These are phyloP conservation scores for Lithospermum erythrorhizon DNA, from an alignment of 257 asterid species.

Conservation along the genomic window DNA sequence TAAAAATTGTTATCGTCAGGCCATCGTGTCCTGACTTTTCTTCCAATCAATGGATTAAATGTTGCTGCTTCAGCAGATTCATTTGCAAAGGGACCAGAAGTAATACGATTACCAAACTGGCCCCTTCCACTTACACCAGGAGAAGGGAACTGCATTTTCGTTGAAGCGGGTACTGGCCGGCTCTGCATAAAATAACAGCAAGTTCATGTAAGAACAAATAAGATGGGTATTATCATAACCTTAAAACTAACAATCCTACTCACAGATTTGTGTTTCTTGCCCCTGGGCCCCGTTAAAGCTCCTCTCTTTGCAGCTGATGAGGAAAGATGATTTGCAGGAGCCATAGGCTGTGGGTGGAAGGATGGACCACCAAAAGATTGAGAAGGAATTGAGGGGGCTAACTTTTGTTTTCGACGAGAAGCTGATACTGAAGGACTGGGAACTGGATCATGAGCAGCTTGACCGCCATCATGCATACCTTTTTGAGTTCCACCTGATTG, in stretches of 20 bases:
- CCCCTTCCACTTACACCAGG: conserved; percentile 4
- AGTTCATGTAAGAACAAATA: neutral
- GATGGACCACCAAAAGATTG: conserved; percentile 21
- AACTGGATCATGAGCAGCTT: conserved; percentile 25
- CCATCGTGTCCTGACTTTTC: conserved; percentile 70
- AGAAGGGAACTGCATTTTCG: conserved; percentile 1
- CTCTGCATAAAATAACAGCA: conserved; percentile 1
- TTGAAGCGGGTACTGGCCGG: neutral
- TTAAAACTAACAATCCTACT: conserved; percentile 9
- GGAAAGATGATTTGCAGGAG: conserved; percentile 48
- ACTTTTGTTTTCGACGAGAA: conserved; percentile 22
- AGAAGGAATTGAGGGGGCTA: conserved; percentile 16
- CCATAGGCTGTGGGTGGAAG: conserved; percentile 7
- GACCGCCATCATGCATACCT: conserved; percentile 16
- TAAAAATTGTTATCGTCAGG: conserved; percentile 75
- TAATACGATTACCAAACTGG: neutral
- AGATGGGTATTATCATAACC: neutral
- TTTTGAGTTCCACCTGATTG: conserved; percentile 21
- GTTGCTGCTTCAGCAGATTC: conserved; percentile 38
- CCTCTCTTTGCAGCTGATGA: conserved; percentile 59
- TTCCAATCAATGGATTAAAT: conserved; percentile 45
- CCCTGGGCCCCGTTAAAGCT: conserved; percentile 34
- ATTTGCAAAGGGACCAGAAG: conserved; percentile 9
- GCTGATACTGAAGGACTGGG: conserved; percentile 27
- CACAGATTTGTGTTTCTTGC: conserved; percentile 57